Evolutionary conservation across 768 basidiomycete genomes (phyloP).

Genomic region (Scleroderma citrinum): DNA sequence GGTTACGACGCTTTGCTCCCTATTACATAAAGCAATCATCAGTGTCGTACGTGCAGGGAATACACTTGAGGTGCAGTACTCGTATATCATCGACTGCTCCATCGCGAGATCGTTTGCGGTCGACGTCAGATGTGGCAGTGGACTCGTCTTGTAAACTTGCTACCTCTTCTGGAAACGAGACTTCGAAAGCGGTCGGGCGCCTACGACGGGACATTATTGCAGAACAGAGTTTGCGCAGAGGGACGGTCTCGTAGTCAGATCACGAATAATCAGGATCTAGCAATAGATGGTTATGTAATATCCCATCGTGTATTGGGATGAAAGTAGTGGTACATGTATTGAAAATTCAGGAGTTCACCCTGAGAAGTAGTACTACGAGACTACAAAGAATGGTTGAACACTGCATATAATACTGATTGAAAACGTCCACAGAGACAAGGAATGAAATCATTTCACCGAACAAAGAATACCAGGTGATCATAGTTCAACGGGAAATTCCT

Average conservation of each 20-base stretch:
- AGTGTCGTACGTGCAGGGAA: neutral
- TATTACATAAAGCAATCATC: neutral
- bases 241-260: too few species aligned
- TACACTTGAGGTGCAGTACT: conserved; percentile 8
- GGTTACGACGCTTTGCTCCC: conserved; percentile 24
- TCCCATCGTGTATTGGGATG: conserved; percentile 6
- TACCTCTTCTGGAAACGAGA: conserved; percentile 45
- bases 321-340: conserved; percentile 11
- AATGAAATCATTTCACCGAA: conserved; percentile 1
- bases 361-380: neutral
- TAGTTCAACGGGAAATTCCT: neutral
- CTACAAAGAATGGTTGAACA: conserved; percentile 8
- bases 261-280: too few species aligned
- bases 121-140: conserved; percentile 17
- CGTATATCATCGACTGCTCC: conserved; percentile 6
- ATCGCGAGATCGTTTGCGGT: conserved; percentile 23
- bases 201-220: conserved; percentile 34
- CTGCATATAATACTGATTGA: conserved; percentile 3
- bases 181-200: conserved; percentile 50
- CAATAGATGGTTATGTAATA: conserved; percentile 2
- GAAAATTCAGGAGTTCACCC: conserved; percentile 6
- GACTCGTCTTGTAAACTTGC: conserved; percentile 16
- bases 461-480: neutral
- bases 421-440: neutral
- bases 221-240: neutral